These are phyloP conservation scores for Thermochaetoides thermophila DNA, from an alignment of 495 filamentous ascomycete genomes.

Conservation along the genomic window DNA sequence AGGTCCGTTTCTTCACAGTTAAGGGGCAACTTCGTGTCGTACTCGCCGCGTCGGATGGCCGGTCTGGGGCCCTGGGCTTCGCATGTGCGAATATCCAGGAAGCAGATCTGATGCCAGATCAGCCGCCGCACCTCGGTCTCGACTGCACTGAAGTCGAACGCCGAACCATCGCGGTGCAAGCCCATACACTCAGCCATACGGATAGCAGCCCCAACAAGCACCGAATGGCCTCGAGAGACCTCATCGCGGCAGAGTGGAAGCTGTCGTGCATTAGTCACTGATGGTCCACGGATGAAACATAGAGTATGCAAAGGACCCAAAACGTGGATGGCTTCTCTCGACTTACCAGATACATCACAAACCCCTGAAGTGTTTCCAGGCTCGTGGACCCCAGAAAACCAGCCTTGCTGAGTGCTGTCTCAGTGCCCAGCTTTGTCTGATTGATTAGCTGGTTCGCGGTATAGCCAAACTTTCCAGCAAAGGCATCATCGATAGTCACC, in stretches of 20 bases:
- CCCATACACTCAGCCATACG: slow-evolving; percentile 65
- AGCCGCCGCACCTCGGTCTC: slow-evolving; percentile 63
- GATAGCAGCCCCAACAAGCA: slow-evolving; percentile 52
- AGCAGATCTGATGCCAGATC: slow-evolving; percentile 61
- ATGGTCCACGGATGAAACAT: neutral
- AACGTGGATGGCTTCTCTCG: neutral
- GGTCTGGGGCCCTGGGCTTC: slow-evolving; percentile 60
- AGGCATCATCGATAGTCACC: slow-evolving; percentile 44
- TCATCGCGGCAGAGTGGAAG: slow-evolving; percentile 55
- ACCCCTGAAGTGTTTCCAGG: slow-evolving; percentile 56
- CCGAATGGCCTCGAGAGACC: slow-evolving; percentile 55
- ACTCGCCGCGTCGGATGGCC: slow-evolving; percentile 54
- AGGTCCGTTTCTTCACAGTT: slow-evolving; percentile 53
- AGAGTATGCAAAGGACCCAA: neutral
- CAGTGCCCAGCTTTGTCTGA: slow-evolving; percentile 46
- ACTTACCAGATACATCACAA: slow-evolving; percentile 57
- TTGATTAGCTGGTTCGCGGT: slow-evolving; percentile 38
- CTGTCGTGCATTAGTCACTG: slow-evolving; percentile 23
- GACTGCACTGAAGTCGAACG: slow-evolving; percentile 46
- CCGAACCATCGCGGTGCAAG: slow-evolving; percentile 53
- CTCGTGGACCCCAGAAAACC: slow-evolving; percentile 56
- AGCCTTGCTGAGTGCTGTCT: slow-evolving; percentile 47
- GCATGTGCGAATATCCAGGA: slow-evolving; percentile 61
- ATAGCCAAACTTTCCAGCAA: slow-evolving; percentile 31
- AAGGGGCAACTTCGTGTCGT: slow-evolving; percentile 49